Base-by-base conservation (phyloP, 441 rosid species). In the Jatropha multifida region DNA sequence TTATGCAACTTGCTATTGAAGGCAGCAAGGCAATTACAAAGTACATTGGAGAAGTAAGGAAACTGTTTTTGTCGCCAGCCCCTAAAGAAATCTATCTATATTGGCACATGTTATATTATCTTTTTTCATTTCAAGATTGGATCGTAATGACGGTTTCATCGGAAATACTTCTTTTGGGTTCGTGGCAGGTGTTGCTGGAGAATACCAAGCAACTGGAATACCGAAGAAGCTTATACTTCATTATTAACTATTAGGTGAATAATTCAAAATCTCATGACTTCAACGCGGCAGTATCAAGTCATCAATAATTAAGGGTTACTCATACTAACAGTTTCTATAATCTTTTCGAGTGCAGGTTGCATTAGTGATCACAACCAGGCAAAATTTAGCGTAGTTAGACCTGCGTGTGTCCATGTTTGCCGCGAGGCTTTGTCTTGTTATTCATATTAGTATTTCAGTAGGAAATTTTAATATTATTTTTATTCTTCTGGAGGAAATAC, bases 21-120 rank as follows among this genome's bases (percentile, higher is more conserved):
- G 98, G 99, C 75, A 93, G 99, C 86, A 93, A 86, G 79, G 97
- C 94, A n/a, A 80, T 93, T 64, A 92, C 99, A 65, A 90, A 75
- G 72, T 85, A 90, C 81, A 83, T 95, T 64, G 83, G 90, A 66
- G 90, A 90, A 82, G 99, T 90, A 83, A 66, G 73, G 3, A 76
- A 37, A 55, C 17, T 7, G 3, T 8, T 65, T 44, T 65, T 42
- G 3, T 8, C 2, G 7, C 37, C 60, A 38, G 12, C 52, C 15
- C 23, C 23, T 5, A 68, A 65, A 11, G 26, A 60, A 60, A n/a
- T 20, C 17, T 40, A 48, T 37, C 48, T 44, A 5, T 54, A 5
- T 52, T 17, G 9, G 4, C 18, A 46, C 46, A 41, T 42, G 26
- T 58, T 23, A 0, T 17, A 20, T 18, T 65, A 41, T 55, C 15